Evolutionary conservation across 148 eudicot species (phyloP), one percentile per base, ranked within the genome.

Genomic region (Cornus suecica): DNA sequence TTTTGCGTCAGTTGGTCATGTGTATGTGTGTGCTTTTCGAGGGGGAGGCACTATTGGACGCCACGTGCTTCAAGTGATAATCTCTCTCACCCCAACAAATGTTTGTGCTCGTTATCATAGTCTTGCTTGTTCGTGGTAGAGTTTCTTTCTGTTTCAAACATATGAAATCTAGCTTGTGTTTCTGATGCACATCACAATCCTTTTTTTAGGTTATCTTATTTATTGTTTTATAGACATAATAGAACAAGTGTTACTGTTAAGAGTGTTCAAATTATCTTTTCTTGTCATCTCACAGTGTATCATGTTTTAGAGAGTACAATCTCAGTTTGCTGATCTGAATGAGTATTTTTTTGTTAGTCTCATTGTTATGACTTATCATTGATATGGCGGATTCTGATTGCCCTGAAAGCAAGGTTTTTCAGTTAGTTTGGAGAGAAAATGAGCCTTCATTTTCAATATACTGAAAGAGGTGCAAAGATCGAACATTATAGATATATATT

Each of bases 21-120:
- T 37, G n/a, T n/a, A n/a, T n/a, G n/a, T n/a, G n/a, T n/a, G n/a
- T n/a, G 72, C 85, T 82, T 24, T 82, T 82, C 65, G 85, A 82
- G 56, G 85, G 85, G 30, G 85, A 75, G 79, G 54, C 79, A 65
- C 81, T 82, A 68, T 65, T 82, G 58, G 85, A 82, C 52, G 82
- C 85, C 22, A 82, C 78, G 72, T 82, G 85, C 74, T 82, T 82
- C 68, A 82, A 82, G 74, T 82, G 66, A 71, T 25, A 51, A 58
- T 14, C 62, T n/a, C n/a, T n/a, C n/a, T 22, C 24, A 58, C 4
- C 62, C 2, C 23, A 52, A 52, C 58, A 2, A 18, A 58, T 18
- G 62, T 7, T 58, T n/a, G 20, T 22, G 62, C 24, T 48, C 34
- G 48, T 48, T 70, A 9, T 66, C 60, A 28, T 8, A 2, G 8